These are phyloP conservation scores for Adiantum capillusveneris DNA, from an alignment of 75 land plant genomes.

Conservation along the genomic window DNA sequence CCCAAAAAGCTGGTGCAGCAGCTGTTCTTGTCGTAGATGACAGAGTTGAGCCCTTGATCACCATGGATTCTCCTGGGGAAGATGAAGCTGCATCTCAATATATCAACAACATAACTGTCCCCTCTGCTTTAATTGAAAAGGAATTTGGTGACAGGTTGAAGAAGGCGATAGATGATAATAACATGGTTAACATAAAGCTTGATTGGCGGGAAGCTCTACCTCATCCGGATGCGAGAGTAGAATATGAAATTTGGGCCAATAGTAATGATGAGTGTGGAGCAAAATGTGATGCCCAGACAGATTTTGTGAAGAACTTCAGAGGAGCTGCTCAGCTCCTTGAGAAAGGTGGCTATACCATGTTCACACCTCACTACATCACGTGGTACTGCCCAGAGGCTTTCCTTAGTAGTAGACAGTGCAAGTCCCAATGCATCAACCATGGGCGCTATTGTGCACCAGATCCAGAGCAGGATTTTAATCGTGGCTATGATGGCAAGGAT, in stretches of 20 bases:
- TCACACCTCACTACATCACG: slow-evolving; percentile 64
- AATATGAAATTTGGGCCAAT: slow-evolving; percentile 69
- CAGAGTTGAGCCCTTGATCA: slow-evolving; percentile 55
- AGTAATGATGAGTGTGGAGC: slow-evolving; percentile 69
- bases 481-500: slow-evolving; percentile 65
- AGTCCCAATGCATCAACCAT: slow-evolving; percentile 61
- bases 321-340: slow-evolving; percentile 65
- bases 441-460: slow-evolving; percentile 68
- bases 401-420: slow-evolving; percentile 46
- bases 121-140: slow-evolving; percentile 65
- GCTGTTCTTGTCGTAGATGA: slow-evolving; percentile 75
- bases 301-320: slow-evolving; percentile 52
- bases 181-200: slow-evolving; percentile 32
- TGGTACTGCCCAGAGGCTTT: slow-evolving; percentile 63
- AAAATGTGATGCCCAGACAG: slow-evolving; percentile 49
- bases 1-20: slow-evolving; percentile 87
- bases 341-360: slow-evolving; percentile 43
- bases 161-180: slow-evolving; percentile 3
- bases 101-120: slow-evolving; percentile 65
- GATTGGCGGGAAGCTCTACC: slow-evolving; percentile 63
- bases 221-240: slow-evolving; percentile 56
- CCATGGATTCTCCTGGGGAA: slow-evolving; percentile 88
- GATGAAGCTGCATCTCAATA: slow-evolving; percentile 44
- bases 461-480: slow-evolving; percentile 48
- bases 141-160: slow-evolving; percentile 19